Evolutionary conservation across 179 eudicot species (phyloP).

Genomic region (Silene noctiflora): DNA sequence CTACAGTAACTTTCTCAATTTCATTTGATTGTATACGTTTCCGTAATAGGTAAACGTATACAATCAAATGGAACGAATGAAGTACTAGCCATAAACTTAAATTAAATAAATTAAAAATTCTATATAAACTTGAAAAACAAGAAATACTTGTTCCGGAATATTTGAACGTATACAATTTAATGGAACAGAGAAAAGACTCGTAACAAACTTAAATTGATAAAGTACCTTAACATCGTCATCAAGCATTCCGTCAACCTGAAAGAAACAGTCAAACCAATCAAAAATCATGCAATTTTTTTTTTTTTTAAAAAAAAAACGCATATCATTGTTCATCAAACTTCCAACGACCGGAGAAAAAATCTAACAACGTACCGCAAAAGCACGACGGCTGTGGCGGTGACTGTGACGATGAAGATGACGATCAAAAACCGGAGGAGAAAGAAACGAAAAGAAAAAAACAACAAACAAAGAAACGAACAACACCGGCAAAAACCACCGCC

Average conservation of each 20-base stretch:
- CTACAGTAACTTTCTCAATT: not conserved
- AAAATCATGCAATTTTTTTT: conserved; percentile 5
- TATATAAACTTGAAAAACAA: not conserved
- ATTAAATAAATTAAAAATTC: too few relatives aligned
- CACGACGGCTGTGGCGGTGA: not conserved
- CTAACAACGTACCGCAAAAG: not conserved
- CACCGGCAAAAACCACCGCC: conserved; percentile 26
- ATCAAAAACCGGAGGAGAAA: conserved; percentile 40
- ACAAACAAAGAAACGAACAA: conserved; percentile 27
- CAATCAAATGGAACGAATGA: not conserved
- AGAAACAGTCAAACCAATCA: conserved; percentile 16
- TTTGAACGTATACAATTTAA: not conserved
- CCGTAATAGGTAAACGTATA: not conserved
- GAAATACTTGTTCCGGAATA: too few relatives aligned
- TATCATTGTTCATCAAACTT: not conserved
- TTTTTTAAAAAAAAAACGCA: not conserved
- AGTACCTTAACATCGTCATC: conserved; percentile 12
- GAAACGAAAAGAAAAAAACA: conserved; percentile 30
- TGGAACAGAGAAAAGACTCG: not conserved
- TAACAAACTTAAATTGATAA: not conserved
- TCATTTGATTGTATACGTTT: too few relatives aligned
- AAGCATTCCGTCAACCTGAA: conserved; percentile 20
- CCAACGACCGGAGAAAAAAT: not conserved
- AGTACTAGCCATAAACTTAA: not conserved
- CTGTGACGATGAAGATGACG: conserved; percentile 18